A percentile compares a stretch with the other conserved stretches of the same genome.
Evolutionary conservation across 1,139 yeast genomes (phyloP).

Genomic region (Magnusiomyces tetraspermus): DNA sequence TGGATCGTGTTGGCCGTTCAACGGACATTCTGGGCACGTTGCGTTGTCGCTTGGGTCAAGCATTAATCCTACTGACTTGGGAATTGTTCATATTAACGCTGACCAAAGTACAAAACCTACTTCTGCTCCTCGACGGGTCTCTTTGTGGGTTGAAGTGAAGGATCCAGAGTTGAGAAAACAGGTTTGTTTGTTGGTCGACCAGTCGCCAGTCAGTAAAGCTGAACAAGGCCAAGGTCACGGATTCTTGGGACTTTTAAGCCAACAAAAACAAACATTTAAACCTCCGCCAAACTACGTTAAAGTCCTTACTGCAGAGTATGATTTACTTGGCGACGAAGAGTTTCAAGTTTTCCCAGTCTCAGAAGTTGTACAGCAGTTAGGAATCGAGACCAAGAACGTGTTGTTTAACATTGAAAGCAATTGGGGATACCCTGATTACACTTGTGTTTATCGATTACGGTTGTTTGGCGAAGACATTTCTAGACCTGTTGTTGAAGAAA

Average conservation of each 20-base stretch:
- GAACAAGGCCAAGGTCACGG: neutral
- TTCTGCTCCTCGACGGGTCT: conserved; percentile 28
- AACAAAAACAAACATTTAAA: neutral
- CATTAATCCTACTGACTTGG: conserved; percentile 24
- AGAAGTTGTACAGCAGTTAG: conserved; percentile 14
- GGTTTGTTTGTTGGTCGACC: conserved; percentile 11
- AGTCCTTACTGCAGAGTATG: conserved; percentile 24
- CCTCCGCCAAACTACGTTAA: conserved; percentile 20
- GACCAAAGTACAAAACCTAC: conserved; percentile 23
- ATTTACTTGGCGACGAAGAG: conserved; percentile 22
- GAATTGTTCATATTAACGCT: conserved; percentile 28
- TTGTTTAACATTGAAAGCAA: conserved; percentile 26
- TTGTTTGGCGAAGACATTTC: conserved; percentile 25
- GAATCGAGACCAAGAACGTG: conserved; percentile 19
- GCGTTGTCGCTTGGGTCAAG: conserved; percentile 25
- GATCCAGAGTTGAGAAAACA: conserved; percentile 16
- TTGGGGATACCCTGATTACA: conserved; percentile 30
- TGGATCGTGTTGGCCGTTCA: conserved; percentile 34
- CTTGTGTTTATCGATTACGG: conserved; percentile 30
- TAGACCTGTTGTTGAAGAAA: no score
- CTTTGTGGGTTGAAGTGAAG: conserved; percentile 26
- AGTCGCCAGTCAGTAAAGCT: conserved; percentile 7
- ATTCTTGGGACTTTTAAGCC: no score
- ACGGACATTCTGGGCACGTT: conserved; percentile 27
- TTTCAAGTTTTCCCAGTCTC: conserved; percentile 28